These are phyloP conservation scores for Earliella scabrosa DNA, from an alignment of 1,284 basidiomycete species.

Conservation along the genomic window DNA sequence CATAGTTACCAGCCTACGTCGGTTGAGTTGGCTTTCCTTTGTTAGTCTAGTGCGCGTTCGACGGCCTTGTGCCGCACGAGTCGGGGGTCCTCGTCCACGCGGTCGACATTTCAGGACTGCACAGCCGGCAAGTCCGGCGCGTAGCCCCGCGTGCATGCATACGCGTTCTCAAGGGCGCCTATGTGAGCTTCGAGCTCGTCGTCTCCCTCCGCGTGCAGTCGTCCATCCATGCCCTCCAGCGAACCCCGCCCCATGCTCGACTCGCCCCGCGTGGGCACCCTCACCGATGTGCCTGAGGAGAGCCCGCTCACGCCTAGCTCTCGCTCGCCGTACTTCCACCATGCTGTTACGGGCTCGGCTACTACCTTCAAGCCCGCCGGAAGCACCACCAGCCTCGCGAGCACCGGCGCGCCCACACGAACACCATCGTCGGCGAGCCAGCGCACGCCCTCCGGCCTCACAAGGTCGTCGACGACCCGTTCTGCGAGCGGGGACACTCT, in stretches of 20 bases:
- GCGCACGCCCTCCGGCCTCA: slow-evolving; percentile 22
- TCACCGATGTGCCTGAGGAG: slow-evolving; percentile 50
- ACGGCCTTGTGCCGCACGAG: too few species aligned
- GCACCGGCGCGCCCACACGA: slow-evolving; percentile 18
- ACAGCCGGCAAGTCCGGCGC: background rate
- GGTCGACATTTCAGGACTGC: too few species aligned
- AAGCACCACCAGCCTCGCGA: slow-evolving; percentile 36
- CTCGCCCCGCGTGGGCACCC: slow-evolving; percentile 28
- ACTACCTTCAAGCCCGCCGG: slow-evolving; percentile 34
- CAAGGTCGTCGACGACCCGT: slow-evolving; percentile 10
- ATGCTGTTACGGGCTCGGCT: slow-evolving; percentile 33
- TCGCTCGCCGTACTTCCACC: slow-evolving; percentile 38
- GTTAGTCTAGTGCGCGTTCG: too few species aligned
- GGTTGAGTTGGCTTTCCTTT: too few species aligned
- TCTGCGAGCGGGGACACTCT: slow-evolving; percentile 23
- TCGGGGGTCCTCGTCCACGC: too few species aligned
- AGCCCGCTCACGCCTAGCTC: slow-evolving; percentile 32
- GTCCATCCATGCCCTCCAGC: slow-evolving; percentile 15
- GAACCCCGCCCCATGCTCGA: slow-evolving; percentile 18
- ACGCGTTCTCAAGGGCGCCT: slow-evolving; percentile 1
- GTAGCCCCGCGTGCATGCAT: background rate
- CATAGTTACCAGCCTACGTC: too few species aligned
- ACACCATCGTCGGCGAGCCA: slow-evolving; percentile 21
- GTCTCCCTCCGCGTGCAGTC: slow-evolving; percentile 4
- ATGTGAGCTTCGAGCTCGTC: slow-evolving; percentile 1